Evolutionary conservation across 139 green algal species (phyloP), one percentile per base, ranked within the genome.

Genomic region (Prasinococcaceae sp.): DNA sequence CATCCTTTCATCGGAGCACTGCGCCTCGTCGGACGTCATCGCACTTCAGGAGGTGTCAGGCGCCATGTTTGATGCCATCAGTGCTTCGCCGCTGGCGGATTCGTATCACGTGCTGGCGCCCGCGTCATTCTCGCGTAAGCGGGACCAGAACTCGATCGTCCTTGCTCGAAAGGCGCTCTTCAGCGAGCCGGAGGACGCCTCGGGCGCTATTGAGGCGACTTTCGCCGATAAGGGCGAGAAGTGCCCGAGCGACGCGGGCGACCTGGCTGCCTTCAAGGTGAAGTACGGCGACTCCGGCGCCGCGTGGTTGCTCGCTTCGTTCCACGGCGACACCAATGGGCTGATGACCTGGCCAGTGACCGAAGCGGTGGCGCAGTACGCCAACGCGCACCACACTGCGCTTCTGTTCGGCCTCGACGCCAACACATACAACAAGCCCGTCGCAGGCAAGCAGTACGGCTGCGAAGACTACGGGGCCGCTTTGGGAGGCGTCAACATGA

Each of bases 271-370:
- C 40, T 41, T 49, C 4, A 26, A 12, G 23, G 17, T 50, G 24
- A 22, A 55, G 6, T 8, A 40, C 26, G 9, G 28, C 3, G 8
- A 50, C n/a, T n/a, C 33, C 12, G 37, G 52, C 6, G 17, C 35
- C 35, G 14, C 8, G 12, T 60, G 40, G 8, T 3, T 60, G 35
- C n/a, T 60, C 17, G 52, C 52, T 12, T 49, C 32, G 6, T 60
- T 60, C 52, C 52, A 60, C 38, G 52, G 52, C 28, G 52, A 60
- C 40, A 60, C 52, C 35, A 50, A 60, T 17, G 52, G 52, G 6
- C 52, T 60, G 4, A 8, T 20, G 6, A 60, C 52, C 35, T 27
- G 37, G 6, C 38, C 37, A 3, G 38, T 60, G 3, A 22, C 50
- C 4, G 24, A 39, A 4, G 52, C 52, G 32, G 20, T 60, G 5